Base-by-base conservation (phyloP, 192 early-diverging fungal genomes). In the Rhizophagus clarus region DNA sequence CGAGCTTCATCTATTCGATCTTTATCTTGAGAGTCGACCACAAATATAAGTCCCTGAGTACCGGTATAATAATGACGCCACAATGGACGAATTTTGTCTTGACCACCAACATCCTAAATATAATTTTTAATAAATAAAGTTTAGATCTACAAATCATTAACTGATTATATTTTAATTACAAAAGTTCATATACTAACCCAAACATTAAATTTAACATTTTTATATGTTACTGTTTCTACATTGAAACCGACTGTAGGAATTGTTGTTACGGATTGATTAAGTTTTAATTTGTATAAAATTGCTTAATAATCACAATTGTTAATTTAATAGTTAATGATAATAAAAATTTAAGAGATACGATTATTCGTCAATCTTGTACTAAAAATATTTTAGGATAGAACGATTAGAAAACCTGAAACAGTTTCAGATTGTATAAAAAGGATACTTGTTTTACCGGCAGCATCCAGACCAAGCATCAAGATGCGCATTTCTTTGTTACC, bases 271-370 rank as follows among this genome's bases (percentile, higher is more conserved):
- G 97, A 96, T 86, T 99, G 96, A 79, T 97, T 97, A 37, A 99
- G 89, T 89, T 99, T 98, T 63, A 99, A 91, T 89, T 97, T 98
- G 91, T 98, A 99, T 71, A 99, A 88, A 79, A 99, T 99, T 77
- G 98, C 89, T 90, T 45, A 45, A 45, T 45, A 45, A 83, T 40
- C 12, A 22, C 17, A 20, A 56, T 56, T 56, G 5, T 22, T 22
- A 56, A 22, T 17, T 56, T 22, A 56, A 56, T 17, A 56, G 51
- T 56, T 22, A 56, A 56, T 7, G 51, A 56, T 56, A 56, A 56
- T 56, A 20, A 56, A 56, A 22, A 22, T 6, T 56, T 22, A 20
- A 56, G n/a, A 56, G 51, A 7, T 56, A 22, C 17, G 5, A 22
- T 56, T 22, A 56, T 22, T 56, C 17, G 51, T 56, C 15, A 56